These are phyloP conservation scores for Penicillium verhagenii DNA, from an alignment of 495 filamentous ascomycete genomes.

Conservation along the genomic window DNA sequence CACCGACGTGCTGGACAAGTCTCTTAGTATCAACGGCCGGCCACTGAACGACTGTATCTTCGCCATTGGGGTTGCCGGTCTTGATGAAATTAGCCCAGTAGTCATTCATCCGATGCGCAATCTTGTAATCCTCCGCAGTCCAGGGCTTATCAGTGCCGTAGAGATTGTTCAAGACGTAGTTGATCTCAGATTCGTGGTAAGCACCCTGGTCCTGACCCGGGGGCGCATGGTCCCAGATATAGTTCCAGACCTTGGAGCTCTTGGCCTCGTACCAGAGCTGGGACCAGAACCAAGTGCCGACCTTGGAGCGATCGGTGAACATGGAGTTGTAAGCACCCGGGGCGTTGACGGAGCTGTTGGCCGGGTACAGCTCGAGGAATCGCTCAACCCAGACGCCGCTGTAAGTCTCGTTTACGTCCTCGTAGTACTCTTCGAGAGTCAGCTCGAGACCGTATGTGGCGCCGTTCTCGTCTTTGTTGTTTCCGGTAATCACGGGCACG, in stretches of 20 bases:
- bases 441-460: neutral
- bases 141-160: slow-evolving; percentile 16
- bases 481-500: neutral
- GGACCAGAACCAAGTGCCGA: slow-evolving; percentile 1
- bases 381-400: neutral
- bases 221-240: slow-evolving; percentile 1
- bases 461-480: slow-evolving; percentile 1
- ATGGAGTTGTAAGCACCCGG: neutral
- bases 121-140: slow-evolving; percentile 13
- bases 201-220: slow-evolving; percentile 16
- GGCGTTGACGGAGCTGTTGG: neutral
- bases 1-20: neutral
- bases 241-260: neutral
- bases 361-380: neutral
- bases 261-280: neutral
- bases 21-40: neutral
- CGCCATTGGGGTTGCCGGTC: slow-evolving; percentile 3
- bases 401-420: neutral
- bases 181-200: slow-evolving; percentile 20
- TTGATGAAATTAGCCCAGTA: slow-evolving; percentile 27
- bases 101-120: slow-evolving; percentile 11
- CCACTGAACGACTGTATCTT: neutral
- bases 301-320: slow-evolving; percentile 1
- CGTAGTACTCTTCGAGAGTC: neutral
- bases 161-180: slow-evolving; percentile 21